A percentile compares a stretch with the other conserved stretches of the same genome.
phyloP scores from a whole-genome alignment of 306 rosid species.

The Ammopiptanthus mongolicus region DNA sequence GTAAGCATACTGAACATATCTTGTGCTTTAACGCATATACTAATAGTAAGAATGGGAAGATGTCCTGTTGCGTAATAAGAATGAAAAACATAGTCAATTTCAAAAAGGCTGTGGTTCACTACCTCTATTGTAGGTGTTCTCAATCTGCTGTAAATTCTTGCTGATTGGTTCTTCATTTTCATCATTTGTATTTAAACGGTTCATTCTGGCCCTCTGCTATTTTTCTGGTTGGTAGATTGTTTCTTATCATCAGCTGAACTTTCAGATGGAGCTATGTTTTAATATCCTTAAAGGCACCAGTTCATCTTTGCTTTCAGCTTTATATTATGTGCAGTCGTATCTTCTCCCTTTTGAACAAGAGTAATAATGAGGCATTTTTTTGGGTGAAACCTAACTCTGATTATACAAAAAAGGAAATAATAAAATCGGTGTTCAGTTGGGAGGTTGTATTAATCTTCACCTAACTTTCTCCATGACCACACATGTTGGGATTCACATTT shows the following conservation, averaged over 20 bases:
- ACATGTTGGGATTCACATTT: neutral
- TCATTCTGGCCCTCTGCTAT: neutral
- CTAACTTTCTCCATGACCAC: constrained; percentile 1
- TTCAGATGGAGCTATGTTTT: neutral
- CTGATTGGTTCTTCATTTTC: neutral
- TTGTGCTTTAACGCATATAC: neutral
- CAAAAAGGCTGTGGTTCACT: neutral
- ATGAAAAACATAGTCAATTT: neutral
- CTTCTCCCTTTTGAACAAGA: neutral
- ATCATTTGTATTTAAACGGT: neutral
- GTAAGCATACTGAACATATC: neutral
- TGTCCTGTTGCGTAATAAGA: neutral
- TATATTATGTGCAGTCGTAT: neutral
- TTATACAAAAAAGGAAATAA: neutral
- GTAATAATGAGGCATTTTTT: neutral
- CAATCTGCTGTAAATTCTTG: neutral
- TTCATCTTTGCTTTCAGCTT: neutral
- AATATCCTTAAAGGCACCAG: neutral
- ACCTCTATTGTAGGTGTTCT: neutral
- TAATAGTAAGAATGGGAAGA: neutral
- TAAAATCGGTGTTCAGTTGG: neutral
- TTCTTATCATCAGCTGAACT: neutral
- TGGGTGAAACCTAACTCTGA: neutral
- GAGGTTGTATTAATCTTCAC: neutral
- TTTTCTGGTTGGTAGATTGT: neutral